Evolutionary conservation across 495 filamentous ascomycete genomes (phyloP), one percentile per base, ranked within the genome.

Genomic region (Neurospora discreta): DNA sequence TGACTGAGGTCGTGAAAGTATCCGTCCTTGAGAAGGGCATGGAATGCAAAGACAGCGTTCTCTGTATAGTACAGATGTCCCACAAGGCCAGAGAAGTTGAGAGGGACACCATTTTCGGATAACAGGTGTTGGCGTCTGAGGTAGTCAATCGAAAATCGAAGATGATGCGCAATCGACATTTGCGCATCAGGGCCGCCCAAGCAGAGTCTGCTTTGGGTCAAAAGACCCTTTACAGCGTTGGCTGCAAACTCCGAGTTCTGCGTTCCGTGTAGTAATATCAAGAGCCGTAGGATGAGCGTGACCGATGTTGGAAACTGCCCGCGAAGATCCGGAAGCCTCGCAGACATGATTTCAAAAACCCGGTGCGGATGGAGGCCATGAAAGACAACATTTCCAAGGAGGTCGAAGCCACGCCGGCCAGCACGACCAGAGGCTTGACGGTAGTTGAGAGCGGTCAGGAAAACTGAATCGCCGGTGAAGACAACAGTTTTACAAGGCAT

Each of bases 401-500:
- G 78, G 76, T 94, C 92, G 73, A 94, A 94, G 30, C 92, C 92
- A 77, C 92, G 89, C 78, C 92, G 89, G 69, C 92, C 92, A 39
- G 92, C 88, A 82, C 92, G 88, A 77, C 92, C 92, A 70, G 91
- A 87, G 10, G 88, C 90, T 79, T 94, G 92, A 10, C 91, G 87
- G 77, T 88, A 94, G 77, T 91, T 92, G 41, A 94, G 85, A 0
- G 92, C 87, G 1, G 90, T 93, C 68, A 94, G 78, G 72, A 84
- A 92, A 13, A 92, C 83, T 1, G 88, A 90, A 74, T 94, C 90
- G 4, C 90, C 91, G 6, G 83, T 86, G 77, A 94, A 94, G 6
- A 93, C 87, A 10, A 93, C 90, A 1, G 92, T 94, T 74, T 91
- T 91, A 76, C 91, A 93, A 26, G 92, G 92, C 92, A 93, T 94